phyloP scores from a whole-genome alignment of 1,284 basidiomycete species.

The Cryptococcus floricola region DNA sequence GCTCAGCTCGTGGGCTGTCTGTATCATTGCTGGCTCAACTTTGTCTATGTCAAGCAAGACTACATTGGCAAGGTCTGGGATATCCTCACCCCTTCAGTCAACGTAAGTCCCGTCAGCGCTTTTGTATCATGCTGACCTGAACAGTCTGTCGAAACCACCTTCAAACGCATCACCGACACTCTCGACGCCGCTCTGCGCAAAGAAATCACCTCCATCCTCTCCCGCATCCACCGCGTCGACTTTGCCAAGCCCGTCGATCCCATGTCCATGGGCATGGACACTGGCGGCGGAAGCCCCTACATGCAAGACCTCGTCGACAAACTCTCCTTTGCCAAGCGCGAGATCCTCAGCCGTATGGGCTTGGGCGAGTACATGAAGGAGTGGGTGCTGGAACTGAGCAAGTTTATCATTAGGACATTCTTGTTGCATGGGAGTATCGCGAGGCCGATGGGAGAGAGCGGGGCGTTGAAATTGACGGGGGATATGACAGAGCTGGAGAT shows the following conservation, averaged over 20 bases:
- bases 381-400: conserved; percentile 67
- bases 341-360: conserved; percentile 66
- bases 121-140: not conserved
- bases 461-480: conserved; percentile 83
- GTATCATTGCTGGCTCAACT: conserved; percentile 69
- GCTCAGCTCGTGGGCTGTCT: conserved; percentile 70
- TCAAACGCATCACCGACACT: conserved; percentile 64
- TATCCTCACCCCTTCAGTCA: conserved; percentile 60
- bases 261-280: conserved; percentile 52
- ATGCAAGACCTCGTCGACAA: conserved; percentile 87
- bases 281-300: conserved; percentile 69
- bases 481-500: conserved; percentile 97
- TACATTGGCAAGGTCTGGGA: conserved; percentile 62
- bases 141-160: conserved; percentile 49
- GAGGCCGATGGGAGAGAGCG: conserved; percentile 77
- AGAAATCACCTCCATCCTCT: conserved; percentile 71
- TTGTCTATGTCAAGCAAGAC: conserved; percentile 66
- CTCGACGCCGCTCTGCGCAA: conserved; percentile 69
- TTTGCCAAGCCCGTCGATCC: conserved; percentile 65
- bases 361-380: conserved; percentile 65
- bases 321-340: conserved; percentile 69
- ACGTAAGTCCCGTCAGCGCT: conserved; percentile 52
- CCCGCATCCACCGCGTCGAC: conserved; percentile 76
- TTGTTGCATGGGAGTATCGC: conserved; percentile 84
- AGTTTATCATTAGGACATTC: conserved; percentile 75